Conservation (phyloP, 1,284 basidiomycete species). For the Cutaneotrichosporon spelunceum region DNA sequence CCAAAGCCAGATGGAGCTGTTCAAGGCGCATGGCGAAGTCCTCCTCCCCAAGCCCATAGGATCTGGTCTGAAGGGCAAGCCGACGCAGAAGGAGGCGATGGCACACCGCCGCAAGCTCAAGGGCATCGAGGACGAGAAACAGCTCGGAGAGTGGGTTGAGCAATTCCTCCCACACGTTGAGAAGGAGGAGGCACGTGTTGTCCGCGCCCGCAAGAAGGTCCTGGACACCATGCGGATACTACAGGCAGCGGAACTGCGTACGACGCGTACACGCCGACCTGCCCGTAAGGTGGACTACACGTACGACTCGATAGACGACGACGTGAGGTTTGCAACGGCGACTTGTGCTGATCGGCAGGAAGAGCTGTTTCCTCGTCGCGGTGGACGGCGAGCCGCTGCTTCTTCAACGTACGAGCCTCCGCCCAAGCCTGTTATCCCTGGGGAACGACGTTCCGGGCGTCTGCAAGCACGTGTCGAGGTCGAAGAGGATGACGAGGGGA, state of each 20-base stretch:
- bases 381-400: constrained; percentile 10
- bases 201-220: constrained; percentile 14
- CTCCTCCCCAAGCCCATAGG: constrained; percentile 15
- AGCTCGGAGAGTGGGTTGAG: constrained; percentile 32
- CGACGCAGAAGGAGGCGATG: constrained; percentile 19
- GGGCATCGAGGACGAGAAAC: constrained; percentile 37
- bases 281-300: constrained; percentile 43
- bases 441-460: constrained; percentile 40
- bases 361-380: constrained; percentile 16
- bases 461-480: constrained; percentile 13
- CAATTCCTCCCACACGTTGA: constrained; percentile 38
- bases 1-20: constrained; percentile 25
- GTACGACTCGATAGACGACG: constrained; percentile 33
- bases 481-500: constrained; percentile 10
- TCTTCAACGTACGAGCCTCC: constrained; percentile 14
- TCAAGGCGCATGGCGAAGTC: constrained; percentile 25
- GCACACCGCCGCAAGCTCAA: constrained; percentile 28
- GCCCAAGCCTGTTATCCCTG: constrained; percentile 34
- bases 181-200: constrained; percentile 37
- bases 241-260: constrained; percentile 37
- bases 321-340: neutral
- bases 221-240: constrained; percentile 10
- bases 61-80: constrained; percentile 29
- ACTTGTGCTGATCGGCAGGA: constrained; percentile 11
- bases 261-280: constrained; percentile 41